Base-by-base conservation (phyloP, 192 early-diverging fungal species). In the Entomortierella beljakovae region DNA sequence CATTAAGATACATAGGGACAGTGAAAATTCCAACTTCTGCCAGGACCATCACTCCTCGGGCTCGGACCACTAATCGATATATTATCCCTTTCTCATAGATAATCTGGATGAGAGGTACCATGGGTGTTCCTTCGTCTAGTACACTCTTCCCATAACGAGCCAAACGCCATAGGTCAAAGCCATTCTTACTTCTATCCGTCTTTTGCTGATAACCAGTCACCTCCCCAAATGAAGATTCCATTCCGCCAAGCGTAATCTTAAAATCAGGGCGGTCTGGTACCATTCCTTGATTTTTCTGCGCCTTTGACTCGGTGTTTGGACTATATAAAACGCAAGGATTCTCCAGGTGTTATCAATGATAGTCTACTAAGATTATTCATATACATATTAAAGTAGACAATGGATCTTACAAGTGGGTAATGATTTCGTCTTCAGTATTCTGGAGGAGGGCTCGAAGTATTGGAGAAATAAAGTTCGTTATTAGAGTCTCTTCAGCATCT, bases 181-280 rank as follows among this genome's bases (percentile, higher is more conserved):
- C 55, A 33, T 57, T 57, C 35, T 57, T 57, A 7, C 32, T 33
- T 33, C 35, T 57, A 33, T 57, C 32, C 16, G 32, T 22, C 35
- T 33, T 57, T 20, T 57, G 55, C 11, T 18, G n/a, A 57, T 20
- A 33, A 35, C 55, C 32, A 11, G 55, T 57, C 16, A 57, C 55
- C 18, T 57, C 55, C n/a, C 55, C 55, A 57, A 57, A 57, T 28
- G 55, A 57, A 34, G 55, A 11, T 33, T 35, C 55, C 55, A 35
- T 57, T 11, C 35, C 48, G 6, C 62, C 51, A 32, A 64, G 52
- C 50, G 54, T 23, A 22, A 64, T 34, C 26, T 64, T 64, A 23
- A 64, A 64, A 50, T 64, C 51, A 13, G 62, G 62, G 10, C 23
- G 26, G 62, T 64, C 62, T 31, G 50, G 50, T 33, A 54, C 54